Evolutionary conservation across 805 yeast species (phyloP), one percentile per base, ranked within the genome.

Genomic region (Zygoascus biomembranicola): DNA sequence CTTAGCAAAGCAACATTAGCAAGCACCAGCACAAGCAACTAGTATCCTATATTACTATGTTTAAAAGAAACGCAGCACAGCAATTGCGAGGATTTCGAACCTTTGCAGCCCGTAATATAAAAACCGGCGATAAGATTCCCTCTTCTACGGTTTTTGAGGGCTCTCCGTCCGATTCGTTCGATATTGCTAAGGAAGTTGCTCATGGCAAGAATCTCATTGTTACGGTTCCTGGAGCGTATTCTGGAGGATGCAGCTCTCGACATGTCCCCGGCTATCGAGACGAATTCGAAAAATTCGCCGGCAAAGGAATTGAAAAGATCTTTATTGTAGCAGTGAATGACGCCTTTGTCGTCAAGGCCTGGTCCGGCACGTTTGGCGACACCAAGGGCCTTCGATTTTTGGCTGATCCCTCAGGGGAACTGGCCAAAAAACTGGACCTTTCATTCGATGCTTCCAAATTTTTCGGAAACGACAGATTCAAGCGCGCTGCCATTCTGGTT

Each of bases 251-350:
- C 68, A 75, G 87, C 35, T 81, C 82, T 26, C 67, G 76, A 31
- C 90, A 84, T 63, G 77, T 87, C 48, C 94, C 95, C 1, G 89
- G 87, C n/a, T 87, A 77, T 68, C 63, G 87, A 63, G 70, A 73
- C 55, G 68, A 76, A 46, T 68, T 77, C 55, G 65, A 74, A 6
- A 73, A 77, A 35, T 79, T 89, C 63, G 72, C 77, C 56, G 74
- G 73, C 31, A 84, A 85, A 69, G 96, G 96, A n/a, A 75, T 79
- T 69, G 61, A 70, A 26, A 70, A 79, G 47, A 68, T 89, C 50
- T 81, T 76, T 62, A 80, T 90, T 44, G 79, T 90, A 37, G 77
- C 94, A 18, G 96, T 87, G 49, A 90, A 90, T 69, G 97, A 90
- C 66, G 78, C 94, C 2, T 90, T 90, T 68, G 96, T 89, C 49